These are phyloP conservation scores for Orychophragmus violaceus DNA, from an alignment of 345 rosid genomes.

Conservation along the genomic window DNA sequence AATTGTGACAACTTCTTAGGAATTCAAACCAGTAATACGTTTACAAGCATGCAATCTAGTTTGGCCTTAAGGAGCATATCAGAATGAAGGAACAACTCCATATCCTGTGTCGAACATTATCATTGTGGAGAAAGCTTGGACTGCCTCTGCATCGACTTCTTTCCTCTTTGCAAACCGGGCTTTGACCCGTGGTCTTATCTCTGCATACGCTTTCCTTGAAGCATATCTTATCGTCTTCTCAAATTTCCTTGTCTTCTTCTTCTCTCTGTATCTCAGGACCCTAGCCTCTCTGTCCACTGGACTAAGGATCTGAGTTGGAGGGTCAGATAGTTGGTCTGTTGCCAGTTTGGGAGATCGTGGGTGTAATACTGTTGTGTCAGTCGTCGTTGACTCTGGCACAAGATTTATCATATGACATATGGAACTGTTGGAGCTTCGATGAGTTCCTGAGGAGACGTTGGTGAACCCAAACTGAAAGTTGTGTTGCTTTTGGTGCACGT, in stretches of 20 bases:
- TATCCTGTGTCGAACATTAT: constrained; percentile 47
- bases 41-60: constrained; percentile 6
- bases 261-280: constrained; percentile 88
- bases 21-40: neutral
- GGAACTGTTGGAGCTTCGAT: constrained; percentile 59
- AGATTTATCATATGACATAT: constrained; percentile 27
- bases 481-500: constrained; percentile 29
- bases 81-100: constrained; percentile 73
- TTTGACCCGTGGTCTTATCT: constrained; percentile 83
- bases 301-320: constrained; percentile 49
- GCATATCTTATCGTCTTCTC: constrained; percentile 96
- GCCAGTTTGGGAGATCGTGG: constrained; percentile 49
- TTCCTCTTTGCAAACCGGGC: constrained; percentile 88
- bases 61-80: neutral
- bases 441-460: constrained; percentile 35
- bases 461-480: constrained; percentile 44
- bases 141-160: constrained; percentile 54
- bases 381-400: constrained; percentile 58
- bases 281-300: constrained; percentile 87
- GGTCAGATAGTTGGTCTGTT: constrained; percentile 50
- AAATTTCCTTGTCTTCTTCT: constrained; percentile 81
- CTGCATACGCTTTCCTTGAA: constrained; percentile 92
- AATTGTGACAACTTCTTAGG: neutral
- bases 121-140: constrained; percentile 49
- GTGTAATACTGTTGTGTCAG: constrained; percentile 53